Base-by-base conservation (phyloP, 352 stramenopile genomes). In the Globisporangium carolinianum region DNA sequence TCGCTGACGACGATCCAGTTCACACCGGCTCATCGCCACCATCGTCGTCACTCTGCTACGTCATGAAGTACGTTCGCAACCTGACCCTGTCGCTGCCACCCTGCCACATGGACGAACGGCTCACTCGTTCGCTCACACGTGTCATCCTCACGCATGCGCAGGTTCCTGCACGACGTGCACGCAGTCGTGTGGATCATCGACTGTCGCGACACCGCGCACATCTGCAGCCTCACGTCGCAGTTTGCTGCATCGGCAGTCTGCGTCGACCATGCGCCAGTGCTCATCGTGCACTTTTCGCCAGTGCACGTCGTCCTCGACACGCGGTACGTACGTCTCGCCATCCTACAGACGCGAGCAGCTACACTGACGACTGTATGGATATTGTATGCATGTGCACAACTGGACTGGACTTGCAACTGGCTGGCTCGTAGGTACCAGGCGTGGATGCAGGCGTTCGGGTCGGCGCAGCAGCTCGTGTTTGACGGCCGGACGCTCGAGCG, bases 181-280 rank as follows among this genome's bases (percentile, higher is more conserved):
- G 63, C 71, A 48, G 59, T 77, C 12, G 73, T 78, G 47, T 89
- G 79, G 79, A 63, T 89, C 55, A 66, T 89, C 42, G 79, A 89
- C 50, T 83, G 72, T 43, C 65, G 55, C 24, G 57, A 66, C 9
- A 7, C 10, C 2, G 36, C 64, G 6, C 57, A 80, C 50, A 53
- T 88, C n/a, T 15, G 60, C 4, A 58, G 60, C 2, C 67, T 86
- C 15, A 41, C 53, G 10, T 32, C 6, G 3, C 58, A 53, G 10
- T 85, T 72, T 38, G 52, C 10, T n/a, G 8, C 53, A 52, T 11
- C 35, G 5, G n/a, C 46, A 12, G 60, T 41, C 4, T 83, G 73
- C 41, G 17, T 42, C 6, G 18, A 52, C 51, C 80, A 90, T 47
- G 53, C 53, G 3, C 78, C 80, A 24, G 68, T 58, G 5, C 61